Conservation (phyloP, 2,329 filamentous ascomycete species). For the Neobulgaria alba region DNA sequence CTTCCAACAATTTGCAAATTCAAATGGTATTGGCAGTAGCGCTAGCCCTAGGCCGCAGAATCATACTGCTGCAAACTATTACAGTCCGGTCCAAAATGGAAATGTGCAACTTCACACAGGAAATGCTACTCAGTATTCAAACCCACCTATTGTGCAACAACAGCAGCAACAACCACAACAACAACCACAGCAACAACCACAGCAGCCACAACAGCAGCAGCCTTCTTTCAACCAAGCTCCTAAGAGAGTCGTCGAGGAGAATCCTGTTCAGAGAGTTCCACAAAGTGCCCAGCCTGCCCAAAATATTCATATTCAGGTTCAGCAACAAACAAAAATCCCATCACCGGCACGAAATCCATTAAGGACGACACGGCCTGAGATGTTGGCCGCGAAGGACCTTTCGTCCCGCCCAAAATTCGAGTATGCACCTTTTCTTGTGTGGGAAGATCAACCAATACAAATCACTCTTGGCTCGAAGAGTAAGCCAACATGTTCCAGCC, state of each 20-base stretch:
- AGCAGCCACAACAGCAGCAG: no score
- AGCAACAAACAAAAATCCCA: constrained; percentile 7
- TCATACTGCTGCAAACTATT: constrained; percentile 2
- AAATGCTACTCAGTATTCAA: constrained; percentile 10
- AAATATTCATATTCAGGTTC: neutral
- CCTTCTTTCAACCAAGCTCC: no score
- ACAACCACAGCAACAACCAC: neutral
- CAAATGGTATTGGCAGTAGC: constrained; percentile 11
- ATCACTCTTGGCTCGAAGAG: constrained; percentile 24
- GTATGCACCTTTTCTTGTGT: constrained; percentile 23
- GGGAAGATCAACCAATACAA: constrained; percentile 20
- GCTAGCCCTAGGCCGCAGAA: constrained; percentile 16
- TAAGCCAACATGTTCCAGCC: constrained; percentile 11
- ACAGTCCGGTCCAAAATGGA: constrained; percentile 8
- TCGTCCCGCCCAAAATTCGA: constrained; percentile 19
- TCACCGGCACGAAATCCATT: constrained; percentile 11
- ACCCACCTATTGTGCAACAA: neutral
- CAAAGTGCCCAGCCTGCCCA: neutral
- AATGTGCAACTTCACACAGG: constrained; percentile 10
- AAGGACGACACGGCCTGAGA: constrained; percentile 21
- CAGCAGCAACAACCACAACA: neutral
- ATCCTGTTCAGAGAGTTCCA: neutral
- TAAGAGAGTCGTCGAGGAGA: neutral
- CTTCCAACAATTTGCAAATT: constrained; percentile 14
- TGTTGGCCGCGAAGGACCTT: constrained; percentile 14